These are phyloP conservation scores for Mollisiaceae sp. DNA, from an alignment of 2,329 filamentous ascomycete species.

Conservation along the genomic window DNA sequence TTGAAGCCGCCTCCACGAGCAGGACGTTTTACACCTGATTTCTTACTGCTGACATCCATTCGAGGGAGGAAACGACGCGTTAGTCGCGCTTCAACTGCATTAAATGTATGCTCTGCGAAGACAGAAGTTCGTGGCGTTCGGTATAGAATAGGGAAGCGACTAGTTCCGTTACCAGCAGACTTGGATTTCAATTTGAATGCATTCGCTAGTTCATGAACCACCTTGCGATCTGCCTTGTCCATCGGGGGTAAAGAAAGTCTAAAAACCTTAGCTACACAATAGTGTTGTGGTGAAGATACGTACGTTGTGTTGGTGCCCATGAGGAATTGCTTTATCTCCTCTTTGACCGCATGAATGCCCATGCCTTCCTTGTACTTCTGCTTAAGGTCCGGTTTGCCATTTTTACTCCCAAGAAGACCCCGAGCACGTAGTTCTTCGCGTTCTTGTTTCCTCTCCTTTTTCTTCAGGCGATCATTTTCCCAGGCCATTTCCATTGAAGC, in stretches of 20 bases:
- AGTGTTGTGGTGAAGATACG: slow-evolving; percentile 36
- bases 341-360: slow-evolving; percentile 69
- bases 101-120: slow-evolving; percentile 63
- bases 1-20: slow-evolving; percentile 42
- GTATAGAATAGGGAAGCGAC: slow-evolving; percentile 77
- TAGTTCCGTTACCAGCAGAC: slow-evolving; percentile 74
- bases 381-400: slow-evolving; percentile 60
- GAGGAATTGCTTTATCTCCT: slow-evolving; percentile 76
- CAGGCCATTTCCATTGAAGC: slow-evolving; percentile 62
- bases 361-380: slow-evolving; percentile 77
- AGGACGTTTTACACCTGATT: slow-evolving; percentile 43
- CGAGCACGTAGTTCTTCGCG: slow-evolving; percentile 71
- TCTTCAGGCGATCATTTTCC: slow-evolving; percentile 72
- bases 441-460: slow-evolving; percentile 71
- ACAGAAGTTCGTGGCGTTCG: slow-evolving; percentile 71
- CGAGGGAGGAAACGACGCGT: slow-evolving; percentile 61
- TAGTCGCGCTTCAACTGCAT: slow-evolving; percentile 52
- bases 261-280: slow-evolving; percentile 20
- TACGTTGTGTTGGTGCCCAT: slow-evolving; percentile 66
- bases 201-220: slow-evolving; percentile 79
- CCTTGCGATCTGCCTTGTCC: slow-evolving; percentile 76
- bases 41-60: slow-evolving; percentile 49
- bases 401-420: slow-evolving; percentile 66
- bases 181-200: slow-evolving; percentile 82
- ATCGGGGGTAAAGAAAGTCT: slow-evolving; percentile 83